phyloP scores from a whole-genome alignment of 345 rosid genomes.

The Moricandia moricandioides region DNA sequence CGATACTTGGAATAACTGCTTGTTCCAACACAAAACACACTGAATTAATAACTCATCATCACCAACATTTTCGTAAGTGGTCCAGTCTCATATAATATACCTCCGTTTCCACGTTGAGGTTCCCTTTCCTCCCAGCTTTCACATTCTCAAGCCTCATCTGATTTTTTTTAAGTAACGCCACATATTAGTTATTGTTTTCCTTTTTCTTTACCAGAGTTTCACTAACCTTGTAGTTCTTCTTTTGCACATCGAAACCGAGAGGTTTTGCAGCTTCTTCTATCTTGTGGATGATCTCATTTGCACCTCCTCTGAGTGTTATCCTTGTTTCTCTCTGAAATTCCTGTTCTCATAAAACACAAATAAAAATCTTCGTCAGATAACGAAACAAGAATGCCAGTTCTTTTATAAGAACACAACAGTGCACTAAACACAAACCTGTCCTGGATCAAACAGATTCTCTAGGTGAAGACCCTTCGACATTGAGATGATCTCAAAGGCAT shows the following conservation, averaged over 20 bases:
- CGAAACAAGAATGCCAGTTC: not conserved
- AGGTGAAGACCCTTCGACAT: conserved; percentile 89
- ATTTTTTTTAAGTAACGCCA: conserved; percentile 1
- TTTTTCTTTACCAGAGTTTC: not conserved
- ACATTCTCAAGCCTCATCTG: conserved; percentile 85
- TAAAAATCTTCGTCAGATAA: too few species aligned
- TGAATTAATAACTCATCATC: conserved; percentile 3
- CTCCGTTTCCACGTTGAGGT: conserved; percentile 87
- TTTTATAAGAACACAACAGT: not conserved
- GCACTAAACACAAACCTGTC: conserved; percentile 69
- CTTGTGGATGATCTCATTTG: conserved; percentile 79
- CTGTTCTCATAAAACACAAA: too few species aligned
- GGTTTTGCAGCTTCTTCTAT: conserved; percentile 92
- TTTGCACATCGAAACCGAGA: conserved; percentile 86
- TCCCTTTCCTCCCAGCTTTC: conserved; percentile 93
- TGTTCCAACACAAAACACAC: conserved; percentile 6
- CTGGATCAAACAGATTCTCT: conserved; percentile 72
- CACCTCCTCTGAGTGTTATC: conserved; percentile 74
- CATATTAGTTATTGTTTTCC: not conserved
- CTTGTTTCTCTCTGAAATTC: conserved; percentile 73
- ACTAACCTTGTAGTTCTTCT: conserved; percentile 87
- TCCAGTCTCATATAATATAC: conserved; percentile 33
- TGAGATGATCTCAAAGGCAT: conserved; percentile 90
- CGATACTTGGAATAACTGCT: conserved; percentile 89
- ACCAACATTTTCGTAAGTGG: not conserved